phyloP scores from a whole-genome alignment of 495 filamentous ascomycete species.

The Pyronema omphalodes region DNA sequence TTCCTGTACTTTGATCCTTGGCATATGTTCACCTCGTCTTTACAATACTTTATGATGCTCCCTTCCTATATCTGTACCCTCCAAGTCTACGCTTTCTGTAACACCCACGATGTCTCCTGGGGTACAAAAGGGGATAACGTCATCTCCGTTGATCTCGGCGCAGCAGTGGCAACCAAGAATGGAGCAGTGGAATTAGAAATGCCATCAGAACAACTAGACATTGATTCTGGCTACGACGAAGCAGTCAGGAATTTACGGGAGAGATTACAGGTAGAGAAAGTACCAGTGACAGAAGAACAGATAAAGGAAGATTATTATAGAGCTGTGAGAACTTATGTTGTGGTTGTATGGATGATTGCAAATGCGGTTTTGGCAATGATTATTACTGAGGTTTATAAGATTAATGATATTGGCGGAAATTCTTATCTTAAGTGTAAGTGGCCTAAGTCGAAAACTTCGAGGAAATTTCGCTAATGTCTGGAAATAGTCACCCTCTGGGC shows the following conservation, averaged over 20 bases:
- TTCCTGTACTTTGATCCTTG: conserved; percentile 96
- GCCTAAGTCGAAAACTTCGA: neutral
- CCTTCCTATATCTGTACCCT: conserved; percentile 91
- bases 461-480: neutral
- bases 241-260: conserved; percentile 92
- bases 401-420: conserved; percentile 51
- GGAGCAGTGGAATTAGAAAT: conserved; percentile 81
- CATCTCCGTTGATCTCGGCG: conserved; percentile 74
- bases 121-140: conserved; percentile 98
- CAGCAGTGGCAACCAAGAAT: conserved; percentile 52
- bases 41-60: conserved; percentile 86
- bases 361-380: conserved; percentile 90
- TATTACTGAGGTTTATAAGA: conserved; percentile 68
- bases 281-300: conserved; percentile 50
- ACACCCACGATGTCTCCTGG: conserved; percentile 98
- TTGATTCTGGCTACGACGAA: conserved; percentile 93
- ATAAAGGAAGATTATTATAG: conserved; percentile 97
- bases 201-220: conserved; percentile 94
- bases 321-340: conserved; percentile 95
- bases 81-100: conserved; percentile 98
- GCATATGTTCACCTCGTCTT: conserved; percentile 92
- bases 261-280: conserved; percentile 57
- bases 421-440: conserved; percentile 56
- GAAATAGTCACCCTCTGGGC: conserved; percentile 61
- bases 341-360: conserved; percentile 82